phyloP scores from a whole-genome alignment of 176 grass and related monocot genomes.

The Otatea glauca region DNA sequence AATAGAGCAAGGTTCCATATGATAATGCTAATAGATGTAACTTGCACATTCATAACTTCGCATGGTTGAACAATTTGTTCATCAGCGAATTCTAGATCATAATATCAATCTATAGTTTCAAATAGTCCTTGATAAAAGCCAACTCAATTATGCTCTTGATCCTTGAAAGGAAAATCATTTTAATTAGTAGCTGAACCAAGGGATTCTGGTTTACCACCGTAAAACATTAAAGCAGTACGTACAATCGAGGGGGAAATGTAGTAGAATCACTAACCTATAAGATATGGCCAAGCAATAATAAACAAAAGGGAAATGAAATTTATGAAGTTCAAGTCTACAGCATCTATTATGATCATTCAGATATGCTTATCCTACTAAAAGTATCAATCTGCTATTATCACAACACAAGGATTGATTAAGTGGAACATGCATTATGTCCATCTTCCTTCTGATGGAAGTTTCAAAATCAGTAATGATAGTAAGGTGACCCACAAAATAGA shows the following conservation, averaged over 20 bases:
- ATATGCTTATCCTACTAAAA: neutral
- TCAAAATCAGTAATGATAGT: constrained; percentile 2
- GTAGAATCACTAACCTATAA: constrained; percentile 16
- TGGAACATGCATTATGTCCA: neutral
- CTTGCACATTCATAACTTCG: constrained; percentile 27
- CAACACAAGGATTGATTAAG: constrained; percentile 7
- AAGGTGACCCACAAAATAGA: neutral
- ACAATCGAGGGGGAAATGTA: neutral
- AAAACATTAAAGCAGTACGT: constrained; percentile 2
- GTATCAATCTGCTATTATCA: constrained; percentile 10
- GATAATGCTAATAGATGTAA: neutral
- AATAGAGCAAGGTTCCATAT: neutral
- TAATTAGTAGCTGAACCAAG: neutral
- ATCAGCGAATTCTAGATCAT: neutral
- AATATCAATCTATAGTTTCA: constrained; percentile 21
- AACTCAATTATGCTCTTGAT: constrained; percentile 14
- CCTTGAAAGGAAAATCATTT: neutral
- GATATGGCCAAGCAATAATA: neutral
- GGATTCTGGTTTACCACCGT: neutral
- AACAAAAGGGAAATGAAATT: neutral
- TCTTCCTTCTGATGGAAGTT: neutral
- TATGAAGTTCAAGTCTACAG: neutral
- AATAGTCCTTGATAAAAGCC: constrained; percentile 19
- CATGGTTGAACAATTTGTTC: neutral
- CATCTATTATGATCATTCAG: constrained; percentile 19